These are phyloP conservation scores for Naematelia aurantialba DNA, from an alignment of 768 basidiomycete species.

Conservation along the genomic window DNA sequence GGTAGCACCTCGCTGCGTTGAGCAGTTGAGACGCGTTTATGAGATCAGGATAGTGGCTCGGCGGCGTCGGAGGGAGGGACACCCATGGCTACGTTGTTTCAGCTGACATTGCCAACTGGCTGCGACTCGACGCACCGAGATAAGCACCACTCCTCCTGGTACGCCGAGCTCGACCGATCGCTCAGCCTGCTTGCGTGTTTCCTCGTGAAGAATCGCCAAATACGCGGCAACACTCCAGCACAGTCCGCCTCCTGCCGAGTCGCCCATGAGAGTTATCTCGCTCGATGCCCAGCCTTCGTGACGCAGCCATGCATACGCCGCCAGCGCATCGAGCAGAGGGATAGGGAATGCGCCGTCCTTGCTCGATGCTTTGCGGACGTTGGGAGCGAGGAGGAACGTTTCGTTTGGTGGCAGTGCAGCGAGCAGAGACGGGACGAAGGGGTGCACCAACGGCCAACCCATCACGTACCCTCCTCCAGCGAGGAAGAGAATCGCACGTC, in stretches of 20 bases:
- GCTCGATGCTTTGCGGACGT: slow-evolving; percentile 2
- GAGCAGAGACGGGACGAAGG: slow-evolving; percentile 14
- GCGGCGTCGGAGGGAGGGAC: slow-evolving; percentile 9
- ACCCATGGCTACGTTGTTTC: slow-evolving; percentile 17
- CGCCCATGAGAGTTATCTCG: slow-evolving; percentile 16
- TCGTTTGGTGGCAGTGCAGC: background rate
- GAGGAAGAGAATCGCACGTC: slow-evolving; percentile 12
- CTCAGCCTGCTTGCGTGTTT: background rate
- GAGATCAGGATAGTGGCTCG: slow-evolving; percentile 14
- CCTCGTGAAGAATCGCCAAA: slow-evolving; percentile 8
- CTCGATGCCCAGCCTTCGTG: slow-evolving; percentile 2
- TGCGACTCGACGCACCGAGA: slow-evolving; percentile 11
- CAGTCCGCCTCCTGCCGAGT: slow-evolving; percentile 16
- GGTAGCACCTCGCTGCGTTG: slow-evolving; percentile 19
- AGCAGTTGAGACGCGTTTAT: slow-evolving; percentile 10
- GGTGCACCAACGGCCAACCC: slow-evolving; percentile 13
- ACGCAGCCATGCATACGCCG: slow-evolving; percentile 56
- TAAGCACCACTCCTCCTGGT: slow-evolving; percentile 10
- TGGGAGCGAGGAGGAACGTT: slow-evolving; percentile 7
- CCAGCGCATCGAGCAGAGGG: slow-evolving; percentile 68
- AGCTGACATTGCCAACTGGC: background rate
- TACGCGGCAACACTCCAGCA: slow-evolving; percentile 14
- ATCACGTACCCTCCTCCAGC: slow-evolving; percentile 23
- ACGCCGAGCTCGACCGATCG: slow-evolving; percentile 7
- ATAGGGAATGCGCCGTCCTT: slow-evolving; percentile 65